phyloP scores from a whole-genome alignment of 2,329 filamentous ascomycete species.

The Beauveria rudraprayagi region DNA sequence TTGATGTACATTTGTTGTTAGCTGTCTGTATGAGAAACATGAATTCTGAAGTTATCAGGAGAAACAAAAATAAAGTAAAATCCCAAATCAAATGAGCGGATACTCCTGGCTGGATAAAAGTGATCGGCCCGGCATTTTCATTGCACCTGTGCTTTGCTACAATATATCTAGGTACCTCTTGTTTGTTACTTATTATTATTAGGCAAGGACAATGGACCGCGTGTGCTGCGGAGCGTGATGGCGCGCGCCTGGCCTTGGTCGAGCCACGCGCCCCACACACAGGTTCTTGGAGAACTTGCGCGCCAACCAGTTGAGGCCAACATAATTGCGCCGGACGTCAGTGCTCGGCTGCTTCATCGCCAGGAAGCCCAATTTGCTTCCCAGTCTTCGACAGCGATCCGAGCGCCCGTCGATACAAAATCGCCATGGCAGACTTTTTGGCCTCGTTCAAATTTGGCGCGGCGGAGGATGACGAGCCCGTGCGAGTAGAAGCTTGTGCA shows the following conservation, averaged over 20 bases:
- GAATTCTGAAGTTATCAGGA: background rate
- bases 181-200: background rate
- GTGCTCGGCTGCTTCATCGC: background rate
- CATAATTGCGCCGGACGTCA: background rate
- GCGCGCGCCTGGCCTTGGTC: background rate
- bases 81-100: no score
- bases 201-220: background rate
- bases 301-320: background rate
- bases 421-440: constrained; percentile 30
- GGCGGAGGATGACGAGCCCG: constrained; percentile 16
- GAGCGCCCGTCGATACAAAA: background rate
- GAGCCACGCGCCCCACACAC: background rate
- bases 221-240: background rate
- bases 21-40: background rate
- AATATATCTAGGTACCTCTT: no score
- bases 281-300: background rate
- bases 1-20: background rate
- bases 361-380: background rate
- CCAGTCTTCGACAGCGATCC: background rate
- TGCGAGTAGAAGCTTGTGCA: constrained; percentile 20
- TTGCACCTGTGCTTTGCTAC: background rate
- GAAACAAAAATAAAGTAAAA: background rate
- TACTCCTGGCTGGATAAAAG: no score
- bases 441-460: constrained; percentile 27
- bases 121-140: no score